Base-by-base conservation (phyloP, 345 rosid species). In the Euphorbia lathyris region DNA sequence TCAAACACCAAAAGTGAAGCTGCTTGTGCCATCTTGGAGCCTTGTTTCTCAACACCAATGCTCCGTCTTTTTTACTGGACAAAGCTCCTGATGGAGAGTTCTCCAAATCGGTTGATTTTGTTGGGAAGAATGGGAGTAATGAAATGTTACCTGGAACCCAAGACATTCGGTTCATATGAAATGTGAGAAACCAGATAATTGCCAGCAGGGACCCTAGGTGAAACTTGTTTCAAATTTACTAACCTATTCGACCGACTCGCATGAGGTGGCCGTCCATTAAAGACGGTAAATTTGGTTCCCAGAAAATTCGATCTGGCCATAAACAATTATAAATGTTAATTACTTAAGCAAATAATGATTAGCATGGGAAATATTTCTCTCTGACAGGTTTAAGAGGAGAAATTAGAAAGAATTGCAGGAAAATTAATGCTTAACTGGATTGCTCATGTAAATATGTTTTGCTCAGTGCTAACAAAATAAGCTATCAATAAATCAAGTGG, bases 21-120 rank as follows among this genome's bases (percentile, higher is more conserved):
- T 76, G 79, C 50, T 76, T 76, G 4, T 76, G 79, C 79, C 79
- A 76, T 62, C 79, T 71, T 14, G 79, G 79, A 29, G 79, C 68
- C 69, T 71, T 76, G 76, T 76, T 76, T 26, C 51, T 67, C 50
- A 76, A 34, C 17, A 76, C 61, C 50, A 66, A 64, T 9, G 69
- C n/a, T n/a, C n/a, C n/a, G n/a, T n/a, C n/a, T n/a, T n/a, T n/a
- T n/a, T n/a, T n/a, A n/a, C n/a, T n/a, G n/a, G n/a, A n/a, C n/a
- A n/a, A 48, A 59, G 80, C 66, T 25, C 66, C 77, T 16, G 77
- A 58, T 22, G 9, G 38, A 60, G 58, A 70, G 19, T 69, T 68
- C 23, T 72, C 74, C 1, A 48, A 5, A 22, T 40, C 43, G 50
- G 58, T 77, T 64, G 80, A 77, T 60, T 58, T 72, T 36, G 80